A percentile compares a stretch with the other conserved stretches of the same genome.
Evolutionary conservation across 2,329 filamentous ascomycete genomes (phyloP).

Genomic region (Diaporthe sp.): DNA sequence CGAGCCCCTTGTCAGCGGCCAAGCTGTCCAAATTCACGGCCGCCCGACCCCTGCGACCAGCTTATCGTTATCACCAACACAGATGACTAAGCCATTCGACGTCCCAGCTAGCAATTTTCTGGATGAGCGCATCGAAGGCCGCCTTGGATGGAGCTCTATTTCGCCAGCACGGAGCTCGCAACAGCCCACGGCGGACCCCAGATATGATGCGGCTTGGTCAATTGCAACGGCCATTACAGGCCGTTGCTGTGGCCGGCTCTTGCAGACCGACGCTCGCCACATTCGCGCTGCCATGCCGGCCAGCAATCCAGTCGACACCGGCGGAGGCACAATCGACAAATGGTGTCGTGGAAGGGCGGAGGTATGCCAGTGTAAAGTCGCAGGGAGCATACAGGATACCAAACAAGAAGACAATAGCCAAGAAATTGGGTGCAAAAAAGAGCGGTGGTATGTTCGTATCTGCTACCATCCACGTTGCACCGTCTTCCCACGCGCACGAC

Average conservation of each 20-base stretch:
- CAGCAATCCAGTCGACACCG: conserved; percentile 41
- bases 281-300: conserved; percentile 37
- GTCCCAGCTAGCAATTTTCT: conserved; percentile 24
- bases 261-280: conserved; percentile 38
- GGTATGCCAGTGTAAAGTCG: conserved; percentile 69
- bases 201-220: conserved; percentile 54
- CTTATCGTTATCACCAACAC: conserved; percentile 28
- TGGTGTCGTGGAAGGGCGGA: conserved; percentile 58
- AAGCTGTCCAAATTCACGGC: conserved; percentile 31
- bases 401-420: conserved; percentile 70
- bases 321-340: conserved; percentile 43
- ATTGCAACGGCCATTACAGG: conserved; percentile 55
- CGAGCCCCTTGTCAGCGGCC: background rate
- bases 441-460: conserved; percentile 74
- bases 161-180: conserved; percentile 32
- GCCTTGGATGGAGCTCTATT: background rate
- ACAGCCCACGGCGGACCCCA: conserved; percentile 31
- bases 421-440: conserved; percentile 95
- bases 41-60: background rate
- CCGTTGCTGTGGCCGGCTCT: conserved; percentile 44
- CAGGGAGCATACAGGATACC: conserved; percentile 76
- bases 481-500: background rate
- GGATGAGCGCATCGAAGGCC: conserved; percentile 16
- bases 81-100: conserved; percentile 32
- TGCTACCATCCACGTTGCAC: background rate